Conservation (phyloP, 2,329 filamentous ascomycete genomes). For the Dryadomyces quercus-mongolicae region DNA sequence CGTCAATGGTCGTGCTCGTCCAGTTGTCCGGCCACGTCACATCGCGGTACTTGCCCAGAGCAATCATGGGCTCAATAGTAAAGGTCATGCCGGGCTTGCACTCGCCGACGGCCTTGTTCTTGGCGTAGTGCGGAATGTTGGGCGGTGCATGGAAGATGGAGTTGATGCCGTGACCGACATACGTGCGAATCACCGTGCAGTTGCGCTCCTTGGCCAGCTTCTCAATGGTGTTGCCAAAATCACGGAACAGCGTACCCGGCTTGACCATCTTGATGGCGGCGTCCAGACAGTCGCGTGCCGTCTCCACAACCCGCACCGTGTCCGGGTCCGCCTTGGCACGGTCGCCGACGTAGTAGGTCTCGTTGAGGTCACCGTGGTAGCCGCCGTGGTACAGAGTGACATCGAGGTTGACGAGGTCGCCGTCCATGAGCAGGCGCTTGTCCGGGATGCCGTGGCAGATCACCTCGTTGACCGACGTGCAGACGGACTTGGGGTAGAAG, state of each 20-base stretch:
- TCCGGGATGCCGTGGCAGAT: constrained; percentile 99
- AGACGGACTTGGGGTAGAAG: constrained; percentile 95
- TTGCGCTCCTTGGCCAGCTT: constrained; percentile 77
- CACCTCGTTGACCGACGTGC: constrained; percentile 91
- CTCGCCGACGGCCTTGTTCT: constrained; percentile 92
- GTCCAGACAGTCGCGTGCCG: constrained; percentile 80
- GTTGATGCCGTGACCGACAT: constrained; percentile 94
- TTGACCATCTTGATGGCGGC: constrained; percentile 85
- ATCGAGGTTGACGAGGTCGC: constrained; percentile 95
- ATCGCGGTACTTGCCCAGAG: constrained; percentile 78
- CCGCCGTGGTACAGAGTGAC: constrained; percentile 89
- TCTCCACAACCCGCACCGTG: constrained; percentile 80
- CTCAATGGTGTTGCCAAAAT: constrained; percentile 91
- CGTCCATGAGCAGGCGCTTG: constrained; percentile 72
- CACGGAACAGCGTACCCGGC: constrained; percentile 82
- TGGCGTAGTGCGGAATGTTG: constrained; percentile 93
- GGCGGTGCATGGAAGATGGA: constrained; percentile 86
- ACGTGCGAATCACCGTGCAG: constrained; percentile 89
- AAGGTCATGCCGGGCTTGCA: constrained; percentile 98
- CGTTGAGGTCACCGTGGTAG: constrained; percentile 93
- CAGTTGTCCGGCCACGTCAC: constrained; percentile 98
- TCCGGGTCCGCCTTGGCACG: constrained; percentile 75
- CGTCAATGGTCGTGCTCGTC: constrained; percentile 90
- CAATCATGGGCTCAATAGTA: constrained; percentile 98
- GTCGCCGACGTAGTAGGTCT: constrained; percentile 96